These are phyloP conservation scores for Dioszegia hungarica DNA, from an alignment of 768 basidiomycete genomes.

Conservation along the genomic window DNA sequence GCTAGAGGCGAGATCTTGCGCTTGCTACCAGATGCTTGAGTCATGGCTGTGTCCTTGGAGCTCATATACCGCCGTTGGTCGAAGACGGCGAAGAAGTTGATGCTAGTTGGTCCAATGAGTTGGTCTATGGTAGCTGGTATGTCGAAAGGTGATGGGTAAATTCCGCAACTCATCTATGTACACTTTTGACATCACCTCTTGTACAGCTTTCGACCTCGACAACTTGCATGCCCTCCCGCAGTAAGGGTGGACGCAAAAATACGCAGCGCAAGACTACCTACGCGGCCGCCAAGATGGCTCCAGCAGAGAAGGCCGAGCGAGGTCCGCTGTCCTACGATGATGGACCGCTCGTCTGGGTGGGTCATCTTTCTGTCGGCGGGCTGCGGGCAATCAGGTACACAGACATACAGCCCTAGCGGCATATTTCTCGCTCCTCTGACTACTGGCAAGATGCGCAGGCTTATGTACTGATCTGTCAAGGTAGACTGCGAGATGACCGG, in stretches of 20 bases:
- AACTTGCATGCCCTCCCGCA: not conserved
- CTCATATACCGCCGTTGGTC: no score
- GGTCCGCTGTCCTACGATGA: conserved; percentile 30
- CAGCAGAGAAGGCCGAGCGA: not conserved
- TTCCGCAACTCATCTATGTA: not conserved
- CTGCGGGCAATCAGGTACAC: no score
- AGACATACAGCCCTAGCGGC: no score
- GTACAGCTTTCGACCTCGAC: not conserved
- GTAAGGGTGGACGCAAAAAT: not conserved
- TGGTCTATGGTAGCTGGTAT: no score
- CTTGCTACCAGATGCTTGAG: conserved; percentile 18
- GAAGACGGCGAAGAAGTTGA: no score
- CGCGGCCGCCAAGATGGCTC: not conserved
- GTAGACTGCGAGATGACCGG: conserved; percentile 46
- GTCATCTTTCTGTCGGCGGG: no score
- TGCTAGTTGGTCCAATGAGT: no score
- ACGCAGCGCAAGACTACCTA: not conserved
- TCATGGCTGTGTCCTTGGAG: conserved; percentile 8
- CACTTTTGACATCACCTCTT: not conserved
- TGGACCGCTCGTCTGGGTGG: conserved; percentile 46
- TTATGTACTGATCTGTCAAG: conserved; percentile 12
- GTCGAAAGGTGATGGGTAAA: no score
- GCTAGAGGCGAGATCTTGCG: conserved; percentile 36
- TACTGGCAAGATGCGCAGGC: no score
- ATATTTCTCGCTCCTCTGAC: no score